Base-by-base conservation (phyloP, 371 early-diverging fungal species). In the Mortierella sp. region DNA sequence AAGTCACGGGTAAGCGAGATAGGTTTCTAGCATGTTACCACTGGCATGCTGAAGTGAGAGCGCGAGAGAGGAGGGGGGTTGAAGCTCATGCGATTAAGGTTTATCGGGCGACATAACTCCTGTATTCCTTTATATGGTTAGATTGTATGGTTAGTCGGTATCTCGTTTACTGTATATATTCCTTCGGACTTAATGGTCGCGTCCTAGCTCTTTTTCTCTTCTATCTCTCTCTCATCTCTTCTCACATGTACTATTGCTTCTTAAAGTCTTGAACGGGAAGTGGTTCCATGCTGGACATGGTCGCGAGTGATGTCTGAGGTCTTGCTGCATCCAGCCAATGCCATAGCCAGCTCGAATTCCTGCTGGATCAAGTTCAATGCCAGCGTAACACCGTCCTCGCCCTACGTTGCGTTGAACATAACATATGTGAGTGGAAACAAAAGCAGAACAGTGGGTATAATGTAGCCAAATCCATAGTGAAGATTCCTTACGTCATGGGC, bases 271-370 rank as follows among this genome's bases (percentile, higher is more conserved):
- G 71, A 24, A 15, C 58, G 56, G 17, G 53, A 15, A 11, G 21
- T 15, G 9, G 68, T 61, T 15, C 76, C 69, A 47, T 69, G 52
- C 31, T 75, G 76, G 30, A 90, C 84, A 82, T 86, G 82, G 14
- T 84, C 82, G 6, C 82, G 84, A 15, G 73, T 84, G 56, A 92
- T 89, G 41, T 92, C 87, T 11, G 64, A 62, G 51, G 92, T 69
- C 26, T 78, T 79, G 32, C 86, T 82, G 28, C 84, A 84, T 39
- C 95, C 95, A 80, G 91, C 86, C 46, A 94, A 68, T 48, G 87
- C 82, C 94, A 94, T 94, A 15, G 84, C 80, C 79, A 91, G 84
- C 59, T 88, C 90, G 26, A 94, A 81, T 70, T 94, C 95, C 52
- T 86, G 93, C 69, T 86, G 80, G 48, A 93, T 80, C 44, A 96